Evolutionary conservation across 805 yeast genomes (phyloP).

Genomic region (Saccharomycopsis babjevae): DNA sequence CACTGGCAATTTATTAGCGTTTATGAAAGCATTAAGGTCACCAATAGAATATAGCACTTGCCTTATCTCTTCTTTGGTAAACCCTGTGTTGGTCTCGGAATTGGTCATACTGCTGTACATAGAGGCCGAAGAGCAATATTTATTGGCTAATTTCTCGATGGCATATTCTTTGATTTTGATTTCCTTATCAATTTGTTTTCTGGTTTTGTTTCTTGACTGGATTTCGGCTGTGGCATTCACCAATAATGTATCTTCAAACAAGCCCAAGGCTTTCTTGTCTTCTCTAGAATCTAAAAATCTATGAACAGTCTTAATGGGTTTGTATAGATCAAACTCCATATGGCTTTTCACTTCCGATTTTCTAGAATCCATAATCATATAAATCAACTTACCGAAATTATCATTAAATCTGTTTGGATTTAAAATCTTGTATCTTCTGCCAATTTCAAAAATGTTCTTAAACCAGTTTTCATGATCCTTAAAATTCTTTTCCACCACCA

Average conservation of each 20-base stretch:
- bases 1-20: constrained; percentile 61
- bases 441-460: constrained; percentile 61
- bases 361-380: constrained; percentile 79
- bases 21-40: constrained; percentile 64
- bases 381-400: constrained; percentile 68
- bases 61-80: constrained; percentile 51
- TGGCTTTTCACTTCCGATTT: constrained; percentile 58
- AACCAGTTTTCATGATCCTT: constrained; percentile 66
- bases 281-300: constrained; percentile 34
- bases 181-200: constrained; percentile 44
- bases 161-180: constrained; percentile 62
- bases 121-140: constrained; percentile 29
- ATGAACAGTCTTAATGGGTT: constrained; percentile 58
- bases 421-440: constrained; percentile 74
- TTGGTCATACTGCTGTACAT: not conserved
- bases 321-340: constrained; percentile 67
- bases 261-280: constrained; percentile 26
- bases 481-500: constrained; percentile 58
- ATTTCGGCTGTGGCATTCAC: constrained; percentile 62
- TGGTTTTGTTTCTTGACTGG: constrained; percentile 44
- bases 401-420: constrained; percentile 76
- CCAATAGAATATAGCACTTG: constrained; percentile 70
- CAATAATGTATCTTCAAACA: constrained; percentile 50
- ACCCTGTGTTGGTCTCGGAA: constrained; percentile 21
- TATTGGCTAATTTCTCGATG: constrained; percentile 45